Evolutionary conservation across 371 early-diverging fungal genomes (phyloP).

Genomic region (Mucor piriformis): DNA sequence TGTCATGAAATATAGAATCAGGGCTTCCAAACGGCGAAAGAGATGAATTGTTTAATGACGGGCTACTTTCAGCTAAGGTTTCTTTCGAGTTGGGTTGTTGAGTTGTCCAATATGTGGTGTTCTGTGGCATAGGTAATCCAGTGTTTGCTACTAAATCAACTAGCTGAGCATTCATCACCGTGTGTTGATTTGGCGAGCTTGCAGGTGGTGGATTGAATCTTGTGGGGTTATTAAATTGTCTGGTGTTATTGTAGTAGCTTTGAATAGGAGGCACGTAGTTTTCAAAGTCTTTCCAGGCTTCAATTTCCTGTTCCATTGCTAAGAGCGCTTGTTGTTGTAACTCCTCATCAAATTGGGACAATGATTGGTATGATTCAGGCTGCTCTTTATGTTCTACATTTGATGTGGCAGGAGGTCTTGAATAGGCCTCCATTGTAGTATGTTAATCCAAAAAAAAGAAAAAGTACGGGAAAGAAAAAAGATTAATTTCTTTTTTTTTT

Average conservation of each 20-base stretch:
- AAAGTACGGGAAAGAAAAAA: neutral
- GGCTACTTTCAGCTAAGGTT: no score
- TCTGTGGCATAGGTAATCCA: neutral
- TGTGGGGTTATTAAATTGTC: neutral
- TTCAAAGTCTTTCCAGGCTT: constrained; percentile 43
- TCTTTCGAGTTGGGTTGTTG: neutral
- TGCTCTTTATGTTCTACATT: neutral
- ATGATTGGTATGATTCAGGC: constrained; percentile 13
- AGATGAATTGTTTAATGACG: constrained; percentile 10
- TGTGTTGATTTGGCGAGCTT: no score
- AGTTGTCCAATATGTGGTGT: neutral
- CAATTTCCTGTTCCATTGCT: constrained; percentile 35
- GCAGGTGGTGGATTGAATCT: no score
- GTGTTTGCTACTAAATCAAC: neutral
- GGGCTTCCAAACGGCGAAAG: constrained; percentile 24
- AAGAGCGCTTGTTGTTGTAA: constrained; percentile 50
- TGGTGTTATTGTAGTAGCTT: neutral
- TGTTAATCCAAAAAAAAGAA: neutral
- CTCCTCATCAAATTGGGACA: constrained; percentile 43
- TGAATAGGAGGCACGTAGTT: constrained; percentile 34
- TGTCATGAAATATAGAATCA: constrained; percentile 8
- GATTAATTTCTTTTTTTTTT: neutral
- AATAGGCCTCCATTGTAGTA: constrained; percentile 11
- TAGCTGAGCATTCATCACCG: neutral
- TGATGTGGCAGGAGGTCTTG: constrained; percentile 2